Conservation (phyloP, 208 protist species). For the Acanthamoeba culbertsoni region DNA sequence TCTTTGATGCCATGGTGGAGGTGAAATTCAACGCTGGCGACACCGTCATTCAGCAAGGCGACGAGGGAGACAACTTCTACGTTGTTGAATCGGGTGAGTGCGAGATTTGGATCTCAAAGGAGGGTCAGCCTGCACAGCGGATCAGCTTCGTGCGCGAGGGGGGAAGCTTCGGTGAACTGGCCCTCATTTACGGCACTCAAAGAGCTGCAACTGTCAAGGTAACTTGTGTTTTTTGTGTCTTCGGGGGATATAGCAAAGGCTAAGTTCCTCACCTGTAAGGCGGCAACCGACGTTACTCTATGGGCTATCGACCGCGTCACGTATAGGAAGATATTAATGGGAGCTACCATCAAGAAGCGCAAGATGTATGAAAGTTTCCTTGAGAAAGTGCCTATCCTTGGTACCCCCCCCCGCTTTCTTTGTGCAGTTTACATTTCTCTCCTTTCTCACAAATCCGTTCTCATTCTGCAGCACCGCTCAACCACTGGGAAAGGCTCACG, state of each 20-base stretch:
- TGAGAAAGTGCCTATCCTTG: conserved; percentile 75
- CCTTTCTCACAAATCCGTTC: too few species aligned
- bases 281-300: conserved; percentile 52
- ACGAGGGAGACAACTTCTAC: conserved; percentile 85
- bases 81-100: conserved; percentile 81
- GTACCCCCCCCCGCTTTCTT: not conserved
- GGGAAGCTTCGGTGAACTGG: conserved; percentile 83
- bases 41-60: conserved; percentile 78
- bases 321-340: conserved; percentile 80
- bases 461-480: conserved; percentile 44
- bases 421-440: not conserved
- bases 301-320: conserved; percentile 83
- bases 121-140: conserved; percentile 18
- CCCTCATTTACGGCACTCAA: conserved; percentile 82
- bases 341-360: conserved; percentile 72
- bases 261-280: conserved; percentile 18
- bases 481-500: not conserved
- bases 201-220: conserved; percentile 82
- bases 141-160: conserved; percentile 70
- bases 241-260: not conserved
- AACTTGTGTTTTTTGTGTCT: not conserved
- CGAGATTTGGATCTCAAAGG: conserved; percentile 73
- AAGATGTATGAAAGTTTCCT: conserved; percentile 82
- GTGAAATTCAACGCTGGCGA: conserved; percentile 64
- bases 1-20: conserved; percentile 78